These are phyloP conservation scores for Penicillium odoratum DNA, from an alignment of 495 filamentous ascomycete genomes.

Conservation along the genomic window DNA sequence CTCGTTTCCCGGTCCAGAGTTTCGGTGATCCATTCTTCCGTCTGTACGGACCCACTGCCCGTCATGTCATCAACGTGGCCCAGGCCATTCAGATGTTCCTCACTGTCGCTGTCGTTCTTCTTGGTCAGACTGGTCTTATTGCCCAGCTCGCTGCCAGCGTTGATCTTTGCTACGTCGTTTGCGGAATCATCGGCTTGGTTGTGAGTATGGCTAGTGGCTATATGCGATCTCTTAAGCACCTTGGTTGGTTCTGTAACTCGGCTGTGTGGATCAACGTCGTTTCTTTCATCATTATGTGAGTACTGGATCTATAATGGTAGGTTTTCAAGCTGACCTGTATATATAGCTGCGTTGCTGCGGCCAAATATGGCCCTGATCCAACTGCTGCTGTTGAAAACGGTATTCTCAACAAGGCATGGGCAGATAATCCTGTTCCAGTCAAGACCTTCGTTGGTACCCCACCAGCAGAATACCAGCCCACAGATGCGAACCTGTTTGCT, in stretches of 20 bases:
- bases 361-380: slow-evolving; percentile 44
- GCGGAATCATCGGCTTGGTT: slow-evolving; percentile 46
- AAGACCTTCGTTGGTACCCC: slow-evolving; percentile 18
- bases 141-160: slow-evolving; percentile 23
- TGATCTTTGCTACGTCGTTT: slow-evolving; percentile 52
- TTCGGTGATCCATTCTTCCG: slow-evolving; percentile 61
- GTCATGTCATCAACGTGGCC: slow-evolving; percentile 55
- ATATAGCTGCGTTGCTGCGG: slow-evolving; percentile 49
- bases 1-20: slow-evolving; percentile 51
- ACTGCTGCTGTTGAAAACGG: slow-evolving; percentile 27
- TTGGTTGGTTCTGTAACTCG: slow-evolving; percentile 28
- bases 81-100: slow-evolving; percentile 54
- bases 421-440: slow-evolving; percentile 15
- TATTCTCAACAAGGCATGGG: slow-evolving; percentile 16
- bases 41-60: slow-evolving; percentile 48
- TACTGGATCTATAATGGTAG: not conserved
- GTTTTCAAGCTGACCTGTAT: not conserved
- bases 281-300: slow-evolving; percentile 25
- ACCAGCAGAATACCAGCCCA: slow-evolving; percentile 20
- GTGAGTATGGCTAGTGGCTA: slow-evolving; percentile 49
- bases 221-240: slow-evolving; percentile 31
- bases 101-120: slow-evolving; percentile 53
- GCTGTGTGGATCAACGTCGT: slow-evolving; percentile 32
- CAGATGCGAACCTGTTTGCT: slow-evolving; percentile 15
- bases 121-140: slow-evolving; percentile 48